Conservation (phyloP, 2,329 filamentous ascomycete genomes). For the Curvularia lunata region DNA sequence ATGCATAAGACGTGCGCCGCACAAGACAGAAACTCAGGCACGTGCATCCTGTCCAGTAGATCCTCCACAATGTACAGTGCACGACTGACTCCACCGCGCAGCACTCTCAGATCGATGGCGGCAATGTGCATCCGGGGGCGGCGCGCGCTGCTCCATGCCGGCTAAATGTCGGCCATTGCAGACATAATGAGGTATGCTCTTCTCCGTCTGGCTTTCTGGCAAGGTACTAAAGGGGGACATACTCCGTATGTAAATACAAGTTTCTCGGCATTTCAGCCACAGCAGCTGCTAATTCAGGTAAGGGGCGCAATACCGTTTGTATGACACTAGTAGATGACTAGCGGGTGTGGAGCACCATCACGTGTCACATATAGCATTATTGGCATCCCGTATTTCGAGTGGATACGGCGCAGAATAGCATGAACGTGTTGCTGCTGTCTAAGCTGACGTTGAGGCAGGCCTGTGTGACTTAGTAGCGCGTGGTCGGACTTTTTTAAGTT, state of each 20-base stretch:
- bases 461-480: neutral
- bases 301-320: neutral
- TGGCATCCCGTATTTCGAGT: neutral
- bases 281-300: neutral
- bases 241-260: neutral
- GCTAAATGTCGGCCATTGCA: neutral
- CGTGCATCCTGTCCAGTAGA: neutral
- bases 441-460: neutral
- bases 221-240: neutral
- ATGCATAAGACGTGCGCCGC: neutral
- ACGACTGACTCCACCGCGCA: neutral
- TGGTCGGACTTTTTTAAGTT: neutral
- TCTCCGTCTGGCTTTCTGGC: neutral
- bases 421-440: neutral
- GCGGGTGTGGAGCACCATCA: neutral
- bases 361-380: neutral
- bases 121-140: neutral
- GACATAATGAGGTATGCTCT: neutral
- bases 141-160: neutral
- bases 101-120: neutral
- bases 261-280: neutral
- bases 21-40: neutral
- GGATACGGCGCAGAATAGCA: neutral
- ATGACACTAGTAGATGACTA: neutral
- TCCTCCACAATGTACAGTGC: neutral